Evolutionary conservation across 352 stramenopile genomes (phyloP).

Genomic region (Discostella stelligera): DNA sequence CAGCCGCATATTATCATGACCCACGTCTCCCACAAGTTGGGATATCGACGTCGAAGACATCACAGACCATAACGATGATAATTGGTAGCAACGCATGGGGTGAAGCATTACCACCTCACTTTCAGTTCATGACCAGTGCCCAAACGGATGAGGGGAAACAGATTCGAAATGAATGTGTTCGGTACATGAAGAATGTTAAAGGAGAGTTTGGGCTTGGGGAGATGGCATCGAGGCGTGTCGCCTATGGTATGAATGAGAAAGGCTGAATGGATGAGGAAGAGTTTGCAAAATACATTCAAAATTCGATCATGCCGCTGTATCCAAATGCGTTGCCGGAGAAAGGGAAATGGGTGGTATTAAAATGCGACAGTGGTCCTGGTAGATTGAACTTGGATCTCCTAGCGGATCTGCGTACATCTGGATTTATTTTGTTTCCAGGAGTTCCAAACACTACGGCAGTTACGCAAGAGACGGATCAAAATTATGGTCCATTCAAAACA

Average conservation of each 20-base stretch:
- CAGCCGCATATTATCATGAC: background rate
- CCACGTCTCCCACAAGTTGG: background rate
- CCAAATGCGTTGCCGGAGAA: constrained; percentile 6
- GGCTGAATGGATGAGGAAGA: no score
- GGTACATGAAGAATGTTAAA: constrained; percentile 2
- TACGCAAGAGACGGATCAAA: background rate
- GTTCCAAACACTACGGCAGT: constrained; percentile 21
- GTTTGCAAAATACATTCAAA: constrained; percentile 4
- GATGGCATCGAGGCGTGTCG: no score
- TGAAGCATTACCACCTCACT: background rate
- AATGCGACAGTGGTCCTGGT: constrained; percentile 15
- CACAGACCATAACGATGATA: constrained; percentile 13
- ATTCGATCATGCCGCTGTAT: constrained; percentile 13
- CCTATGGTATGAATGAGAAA: no score
- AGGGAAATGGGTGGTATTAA: background rate
- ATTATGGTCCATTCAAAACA: constrained; percentile 16
- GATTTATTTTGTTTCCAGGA: constrained; percentile 15
- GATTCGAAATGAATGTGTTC: no score
- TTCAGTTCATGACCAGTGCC: no score
- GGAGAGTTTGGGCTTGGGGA: constrained; percentile 4
- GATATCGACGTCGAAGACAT: constrained; percentile 2
- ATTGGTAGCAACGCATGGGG: constrained; percentile 2
- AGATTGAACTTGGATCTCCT: constrained; percentile 7
- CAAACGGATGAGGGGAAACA: no score
- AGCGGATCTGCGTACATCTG: background rate